Percentiles rank a stretch among this genome's conserved stretches.
phyloP scores from a whole-genome alignment of 495 filamentous ascomycete genomes.

The Physcia stellaris region DNA sequence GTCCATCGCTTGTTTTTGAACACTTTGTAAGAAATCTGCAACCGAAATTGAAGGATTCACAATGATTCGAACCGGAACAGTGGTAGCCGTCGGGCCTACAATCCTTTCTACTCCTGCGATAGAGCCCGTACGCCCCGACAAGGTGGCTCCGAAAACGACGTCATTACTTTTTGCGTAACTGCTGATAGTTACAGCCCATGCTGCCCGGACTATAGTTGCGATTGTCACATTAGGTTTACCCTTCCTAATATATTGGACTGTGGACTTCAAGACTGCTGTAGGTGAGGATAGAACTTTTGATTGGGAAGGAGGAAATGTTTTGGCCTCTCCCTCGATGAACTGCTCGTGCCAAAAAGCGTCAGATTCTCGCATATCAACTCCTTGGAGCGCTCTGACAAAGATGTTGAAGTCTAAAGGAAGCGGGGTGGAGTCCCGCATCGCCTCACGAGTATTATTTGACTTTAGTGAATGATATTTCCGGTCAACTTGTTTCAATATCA shows the following conservation, averaged over 20 bases:
- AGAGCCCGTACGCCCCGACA: constrained; percentile 34
- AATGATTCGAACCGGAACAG: constrained; percentile 44
- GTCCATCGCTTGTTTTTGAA: constrained; percentile 39
- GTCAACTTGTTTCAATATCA: constrained; percentile 9
- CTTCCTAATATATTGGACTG: background rate
- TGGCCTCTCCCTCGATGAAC: constrained; percentile 34
- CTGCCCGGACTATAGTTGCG: constrained; percentile 46
- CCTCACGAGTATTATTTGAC: constrained; percentile 17
- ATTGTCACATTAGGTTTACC: constrained; percentile 32
- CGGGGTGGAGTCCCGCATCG: background rate
- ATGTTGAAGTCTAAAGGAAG: constrained; percentile 5
- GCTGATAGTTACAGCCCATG: constrained; percentile 46
- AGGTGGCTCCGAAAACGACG: constrained; percentile 44
- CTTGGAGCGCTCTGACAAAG: constrained; percentile 29
- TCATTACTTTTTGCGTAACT: constrained; percentile 41
- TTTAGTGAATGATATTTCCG: background rate
- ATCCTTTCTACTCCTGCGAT: constrained; percentile 33
- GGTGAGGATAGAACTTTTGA: constrained; percentile 3
- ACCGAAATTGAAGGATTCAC: constrained; percentile 19
- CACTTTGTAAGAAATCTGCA: constrained; percentile 23
- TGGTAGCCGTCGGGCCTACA: constrained; percentile 47
- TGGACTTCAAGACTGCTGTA: background rate
- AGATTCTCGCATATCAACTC: constrained; percentile 23
- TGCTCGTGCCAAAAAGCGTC: constrained; percentile 31
- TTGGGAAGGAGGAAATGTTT: constrained; percentile 31